Conservation (phyloP, 2,329 filamentous ascomycete genomes). For the Pleomassaria siparia region DNA sequence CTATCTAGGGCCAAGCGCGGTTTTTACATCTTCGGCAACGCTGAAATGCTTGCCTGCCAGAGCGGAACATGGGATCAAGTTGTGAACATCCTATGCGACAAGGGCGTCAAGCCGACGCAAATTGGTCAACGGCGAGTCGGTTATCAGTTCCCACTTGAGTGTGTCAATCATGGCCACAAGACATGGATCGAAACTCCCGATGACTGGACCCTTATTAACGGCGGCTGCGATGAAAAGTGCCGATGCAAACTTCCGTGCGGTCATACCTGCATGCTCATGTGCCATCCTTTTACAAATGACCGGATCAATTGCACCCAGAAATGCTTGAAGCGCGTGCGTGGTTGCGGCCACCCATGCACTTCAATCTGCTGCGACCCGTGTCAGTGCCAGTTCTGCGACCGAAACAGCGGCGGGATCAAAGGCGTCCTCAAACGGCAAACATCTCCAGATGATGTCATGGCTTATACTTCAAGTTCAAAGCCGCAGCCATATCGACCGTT, state of each 20-base stretch:
- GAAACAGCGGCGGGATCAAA: conserved; percentile 22
- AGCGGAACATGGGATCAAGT: conserved; percentile 57
- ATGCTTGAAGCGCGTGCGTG: conserved; percentile 21
- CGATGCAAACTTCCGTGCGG: conserved; percentile 33
- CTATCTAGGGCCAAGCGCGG: conserved; percentile 73
- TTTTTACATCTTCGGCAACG: conserved; percentile 84
- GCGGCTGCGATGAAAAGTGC: conserved; percentile 33
- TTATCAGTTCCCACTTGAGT: conserved; percentile 63
- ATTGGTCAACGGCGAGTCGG: conserved; percentile 45
- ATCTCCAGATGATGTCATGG: conserved; percentile 5
- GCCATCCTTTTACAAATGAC: conserved; percentile 37
- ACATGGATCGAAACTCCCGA: conserved; percentile 50
- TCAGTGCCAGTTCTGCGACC: conserved; percentile 30
- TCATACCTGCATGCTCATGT: conserved; percentile 36
- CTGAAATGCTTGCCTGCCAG: conserved; percentile 51
- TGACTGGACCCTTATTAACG: conserved; percentile 34
- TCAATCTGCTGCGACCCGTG: conserved; percentile 33
- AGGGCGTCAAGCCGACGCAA: conserved; percentile 24
- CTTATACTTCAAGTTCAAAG: neutral
- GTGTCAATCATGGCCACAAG: conserved; percentile 58
- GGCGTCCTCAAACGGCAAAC: conserved; percentile 31
- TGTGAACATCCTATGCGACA: conserved; percentile 48
- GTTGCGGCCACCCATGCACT: conserved; percentile 34
- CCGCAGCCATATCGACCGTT: neutral
- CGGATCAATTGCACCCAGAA: conserved; percentile 37